Evolutionary conservation across 2,329 filamentous ascomycete species (phyloP), one percentile per base, ranked within the genome.

Genomic region (Bipolaris oryzae): DNA sequence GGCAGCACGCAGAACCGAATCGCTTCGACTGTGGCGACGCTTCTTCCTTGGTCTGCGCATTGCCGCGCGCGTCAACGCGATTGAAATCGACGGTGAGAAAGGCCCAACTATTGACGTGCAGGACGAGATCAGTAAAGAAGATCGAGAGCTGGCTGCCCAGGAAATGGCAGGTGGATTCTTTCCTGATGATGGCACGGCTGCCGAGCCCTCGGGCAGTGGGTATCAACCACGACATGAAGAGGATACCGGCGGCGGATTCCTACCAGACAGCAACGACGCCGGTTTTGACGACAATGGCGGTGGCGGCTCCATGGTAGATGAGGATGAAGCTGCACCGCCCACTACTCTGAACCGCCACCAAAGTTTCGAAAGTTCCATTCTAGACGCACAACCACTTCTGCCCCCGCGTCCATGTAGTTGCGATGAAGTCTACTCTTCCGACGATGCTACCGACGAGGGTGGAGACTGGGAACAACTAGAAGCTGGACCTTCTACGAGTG

Each of bases 61-160:
- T 39, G 82, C 87, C 28, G 86, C 93, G 72, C 82, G 89, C 57
- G 87, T 96, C 34, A 89, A 87, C 74, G 84, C 77, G 10, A 76
- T 75, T n/a, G 72, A 73, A 42, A 76, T 74, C 23, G 70, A 74
- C 51, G 74, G 70, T 3, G 69, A 75, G 25, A 68, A 55, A 7
- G 72, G 68, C 0, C 68, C 66, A 0, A 54, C 50, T 7, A 54
- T 71, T 9, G 61, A 74, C 55, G 63, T 76, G 1, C 69, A 75
- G 38, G 66, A 63, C 7, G 68, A 68, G n/a, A 73, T 75, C 9
- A 68, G 67, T 9, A 62, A 61, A 18, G 61, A 69, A 38, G 70
- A 73, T 47, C 65, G 70, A 62, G 58, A 64, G 6, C 46, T 74
- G 1, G 59, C 59, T 0, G 71, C 70, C 35, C 55, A 69, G 23